Conservation (phyloP, 495 filamentous ascomycete species). For the Neurospora sp. region DNA sequence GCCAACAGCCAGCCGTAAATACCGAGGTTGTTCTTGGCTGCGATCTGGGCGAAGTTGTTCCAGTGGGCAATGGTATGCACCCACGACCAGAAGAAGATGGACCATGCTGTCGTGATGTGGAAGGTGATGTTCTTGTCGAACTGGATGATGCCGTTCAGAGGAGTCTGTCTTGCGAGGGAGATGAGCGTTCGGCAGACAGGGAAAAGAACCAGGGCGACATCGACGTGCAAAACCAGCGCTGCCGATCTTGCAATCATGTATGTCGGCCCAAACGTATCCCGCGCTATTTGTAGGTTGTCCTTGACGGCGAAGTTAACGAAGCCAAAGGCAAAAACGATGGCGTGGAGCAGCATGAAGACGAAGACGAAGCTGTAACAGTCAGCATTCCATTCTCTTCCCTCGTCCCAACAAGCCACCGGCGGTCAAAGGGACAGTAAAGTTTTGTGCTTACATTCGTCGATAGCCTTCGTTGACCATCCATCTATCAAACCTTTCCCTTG, state of each 20-base stretch:
- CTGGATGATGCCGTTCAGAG: conserved; percentile 67
- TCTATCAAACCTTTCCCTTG: conserved; percentile 40
- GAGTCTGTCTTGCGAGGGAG: conserved; percentile 62
- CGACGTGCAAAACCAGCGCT: conserved; percentile 63
- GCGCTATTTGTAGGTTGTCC: conserved; percentile 52
- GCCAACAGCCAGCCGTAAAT: conserved; percentile 60
- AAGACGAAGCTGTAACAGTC: conserved; percentile 51
- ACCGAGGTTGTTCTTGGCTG: conserved; percentile 58
- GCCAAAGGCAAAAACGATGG: conserved; percentile 59
- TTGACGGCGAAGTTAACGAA: conserved; percentile 69
- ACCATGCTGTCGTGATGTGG: conserved; percentile 72
- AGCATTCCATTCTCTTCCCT: conserved; percentile 5
- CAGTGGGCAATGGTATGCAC: conserved; percentile 72
- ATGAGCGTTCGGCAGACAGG: conserved; percentile 73
- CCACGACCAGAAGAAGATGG: conserved; percentile 72
- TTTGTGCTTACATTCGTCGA: conserved; percentile 50
- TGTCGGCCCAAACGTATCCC: conserved; percentile 56
- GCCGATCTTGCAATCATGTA: conserved; percentile 63
- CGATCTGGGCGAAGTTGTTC: conserved; percentile 69
- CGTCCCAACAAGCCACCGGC: background rate
- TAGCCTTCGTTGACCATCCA: conserved; percentile 79
- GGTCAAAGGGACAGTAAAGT: background rate
- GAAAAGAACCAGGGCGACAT: conserved; percentile 64
- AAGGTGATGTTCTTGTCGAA: conserved; percentile 78
- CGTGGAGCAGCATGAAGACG: conserved; percentile 56